phyloP scores from a whole-genome alignment of 2,329 filamentous ascomycete species.

The Penicillium decumbens region DNA sequence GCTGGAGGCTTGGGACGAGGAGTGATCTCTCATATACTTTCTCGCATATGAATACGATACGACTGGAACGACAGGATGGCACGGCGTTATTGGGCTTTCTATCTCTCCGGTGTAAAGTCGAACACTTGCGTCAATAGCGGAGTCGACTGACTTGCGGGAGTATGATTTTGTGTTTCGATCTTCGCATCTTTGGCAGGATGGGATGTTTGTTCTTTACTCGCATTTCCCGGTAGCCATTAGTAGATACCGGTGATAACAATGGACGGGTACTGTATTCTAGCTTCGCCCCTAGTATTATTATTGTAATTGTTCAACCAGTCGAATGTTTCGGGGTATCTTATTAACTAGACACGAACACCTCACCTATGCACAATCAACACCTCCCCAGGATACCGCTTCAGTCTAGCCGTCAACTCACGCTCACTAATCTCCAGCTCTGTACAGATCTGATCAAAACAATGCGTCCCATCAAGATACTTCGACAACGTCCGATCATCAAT shows the following conservation, averaged over 20 bases:
- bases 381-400: conserved; percentile 43
- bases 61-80: conserved; percentile 18
- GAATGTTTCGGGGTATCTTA: background rate
- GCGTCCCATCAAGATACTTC: conserved; percentile 46
- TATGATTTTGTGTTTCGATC: background rate
- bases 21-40: conserved; percentile 43
- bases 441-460: conserved; percentile 50
- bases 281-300: background rate
- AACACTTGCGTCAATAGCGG: background rate
- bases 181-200: background rate
- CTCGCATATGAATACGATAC: conserved; percentile 15
- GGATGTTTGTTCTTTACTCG: background rate
- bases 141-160: background rate
- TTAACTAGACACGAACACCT: conserved; percentile 7
- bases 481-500: conserved; percentile 37
- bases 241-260: background rate
- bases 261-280: background rate
- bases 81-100: conserved; percentile 16
- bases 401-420: conserved; percentile 40
- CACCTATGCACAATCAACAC: conserved; percentile 47
- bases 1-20: conserved; percentile 75
- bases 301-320: background rate
- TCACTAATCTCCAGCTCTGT: conserved; percentile 49
- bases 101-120: background rate
- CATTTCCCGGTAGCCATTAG: background rate